Conservation (phyloP, 257 asterid genomes). For the Thymus quinquecostatus region DNA sequence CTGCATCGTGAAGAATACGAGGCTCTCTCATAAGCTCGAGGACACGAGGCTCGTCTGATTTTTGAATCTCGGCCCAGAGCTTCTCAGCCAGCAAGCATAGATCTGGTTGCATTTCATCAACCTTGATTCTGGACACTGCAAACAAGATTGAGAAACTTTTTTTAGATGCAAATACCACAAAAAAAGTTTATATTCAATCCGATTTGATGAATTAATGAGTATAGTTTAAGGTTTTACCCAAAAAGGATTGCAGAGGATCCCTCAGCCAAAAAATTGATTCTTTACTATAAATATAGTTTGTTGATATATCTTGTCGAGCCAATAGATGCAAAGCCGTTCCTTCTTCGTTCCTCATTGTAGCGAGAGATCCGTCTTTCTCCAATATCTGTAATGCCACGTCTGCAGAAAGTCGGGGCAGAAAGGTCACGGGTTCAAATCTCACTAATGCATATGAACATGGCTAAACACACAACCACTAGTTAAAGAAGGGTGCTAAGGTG, state of each 20-base stretch:
- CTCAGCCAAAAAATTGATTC: too few relatives aligned
- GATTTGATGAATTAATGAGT: too few relatives aligned
- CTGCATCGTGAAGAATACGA: slow-evolving; percentile 22
- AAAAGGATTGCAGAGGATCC: too few relatives aligned
- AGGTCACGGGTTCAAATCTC: too few relatives aligned
- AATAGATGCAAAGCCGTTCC: slow-evolving; percentile 21
- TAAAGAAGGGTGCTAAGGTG: too few relatives aligned
- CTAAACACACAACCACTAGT: too few relatives aligned
- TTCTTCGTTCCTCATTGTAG: slow-evolving; percentile 10
- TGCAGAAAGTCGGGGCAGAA: background rate
- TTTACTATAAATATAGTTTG: too few relatives aligned
- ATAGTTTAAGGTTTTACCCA: too few relatives aligned
- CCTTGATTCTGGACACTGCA: too few relatives aligned
- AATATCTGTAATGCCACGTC: background rate
- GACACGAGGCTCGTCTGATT: background rate
- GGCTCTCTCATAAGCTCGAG: background rate
- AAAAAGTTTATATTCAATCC: too few relatives aligned
- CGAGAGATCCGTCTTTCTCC: background rate
- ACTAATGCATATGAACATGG: too few relatives aligned
- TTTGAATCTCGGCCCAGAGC: slow-evolving; percentile 15
- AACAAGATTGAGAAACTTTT: background rate
- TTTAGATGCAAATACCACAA: background rate
- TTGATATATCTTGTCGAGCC: background rate
- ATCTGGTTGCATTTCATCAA: background rate
- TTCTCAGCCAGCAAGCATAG: background rate